Evolutionary conservation across 2,329 filamentous ascomycete species (phyloP).

Genomic region (Xylariaceae sp.): DNA sequence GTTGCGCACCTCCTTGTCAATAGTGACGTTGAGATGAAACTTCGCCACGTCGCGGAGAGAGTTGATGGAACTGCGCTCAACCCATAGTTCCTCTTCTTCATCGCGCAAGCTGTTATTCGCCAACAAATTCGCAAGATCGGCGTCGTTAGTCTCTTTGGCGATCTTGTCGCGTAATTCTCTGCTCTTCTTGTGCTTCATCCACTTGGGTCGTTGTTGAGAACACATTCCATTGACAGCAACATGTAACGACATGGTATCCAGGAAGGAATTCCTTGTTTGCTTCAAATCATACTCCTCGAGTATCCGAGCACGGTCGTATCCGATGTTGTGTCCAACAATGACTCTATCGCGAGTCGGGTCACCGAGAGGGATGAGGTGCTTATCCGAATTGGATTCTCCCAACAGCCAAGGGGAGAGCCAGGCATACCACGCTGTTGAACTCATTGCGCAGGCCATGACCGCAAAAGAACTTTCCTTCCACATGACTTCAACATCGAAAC

Average conservation of each 20-base stretch:
- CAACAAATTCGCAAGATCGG: slow-evolving; percentile 68
- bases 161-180: slow-evolving; percentile 78
- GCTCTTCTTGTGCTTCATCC: slow-evolving; percentile 95
- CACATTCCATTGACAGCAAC: slow-evolving; percentile 99
- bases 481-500: slow-evolving; percentile 96
- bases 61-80: slow-evolving; percentile 90
- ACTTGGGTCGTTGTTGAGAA: slow-evolving; percentile 89
- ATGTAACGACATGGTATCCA: slow-evolving; percentile 98
- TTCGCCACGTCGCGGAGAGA: slow-evolving; percentile 93
- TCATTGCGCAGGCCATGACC: slow-evolving; percentile 93
- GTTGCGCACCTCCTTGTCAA: slow-evolving; percentile 85
- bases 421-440: slow-evolving; percentile 88
- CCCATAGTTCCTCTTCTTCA: slow-evolving; percentile 94
- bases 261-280: slow-evolving; percentile 79
- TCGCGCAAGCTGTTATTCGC: slow-evolving; percentile 64
- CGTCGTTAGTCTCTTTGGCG: slow-evolving; percentile 64
- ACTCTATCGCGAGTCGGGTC: slow-evolving; percentile 69
- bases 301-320: slow-evolving; percentile 86
- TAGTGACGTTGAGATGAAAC: slow-evolving; percentile 86
- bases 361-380: slow-evolving; percentile 83
- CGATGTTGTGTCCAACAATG: slow-evolving; percentile 91
- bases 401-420: slow-evolving; percentile 97
- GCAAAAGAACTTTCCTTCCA: slow-evolving; percentile 90
- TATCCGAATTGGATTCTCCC: slow-evolving; percentile 70
- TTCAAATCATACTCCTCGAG: slow-evolving; percentile 82